Evolutionary conservation across 2,329 filamentous ascomycete species (phyloP), one percentile per base, ranked within the genome.

Genomic region (Elsinoe necatrix): DNA sequence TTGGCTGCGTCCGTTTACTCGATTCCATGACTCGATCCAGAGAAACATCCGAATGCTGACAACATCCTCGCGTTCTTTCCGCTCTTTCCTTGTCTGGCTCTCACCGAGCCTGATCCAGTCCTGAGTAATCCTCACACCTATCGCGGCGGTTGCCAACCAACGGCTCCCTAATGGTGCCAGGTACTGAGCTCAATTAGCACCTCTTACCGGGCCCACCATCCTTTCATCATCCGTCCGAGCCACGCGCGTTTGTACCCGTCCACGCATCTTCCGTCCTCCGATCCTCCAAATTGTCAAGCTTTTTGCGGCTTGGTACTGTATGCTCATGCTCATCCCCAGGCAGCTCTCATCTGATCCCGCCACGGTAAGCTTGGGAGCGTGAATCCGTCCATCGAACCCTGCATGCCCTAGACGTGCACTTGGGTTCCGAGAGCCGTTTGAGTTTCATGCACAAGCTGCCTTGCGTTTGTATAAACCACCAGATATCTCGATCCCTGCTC

Each of bases 211-310:
- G n/a, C 31, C 27, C 27, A 35, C 34, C 29, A 23, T 8, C 16
- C n/a, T 31, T 14, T 52, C 48, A 52, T 52, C 48, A 52, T 52
- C 48, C 48, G 48, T 39, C 31, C 48, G 25, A 34, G 29, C 29
- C 31, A 31, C 45, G 48, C 48, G 48, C 48, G 48, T 52, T 39
- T 52, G 31, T 29, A 52, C 20, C 31, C 48, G 48, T 52, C 48
- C 18, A 34, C 31, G 31, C 48, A 52, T 39, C 25, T 52, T 52
- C 48, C 48, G 48, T 39, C 20, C 48, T 52, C 48, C 48, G 48
- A 52, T 39, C 31, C 20, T 52, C 20, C 29, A 52, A 25, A 18
- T 20, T 16, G 29, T 35, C 48, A 52, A 52, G 29, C 29, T 37
- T 52, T 51, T 52, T 52, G 29, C 29, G 48, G 23, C 48, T 52